Percentiles rank a stretch among this genome's conserved stretches.
These are phyloP conservation scores for Aspergillaceae sp. DNA, from an alignment of 2,329 filamentous ascomycete species.

Conservation along the genomic window DNA sequence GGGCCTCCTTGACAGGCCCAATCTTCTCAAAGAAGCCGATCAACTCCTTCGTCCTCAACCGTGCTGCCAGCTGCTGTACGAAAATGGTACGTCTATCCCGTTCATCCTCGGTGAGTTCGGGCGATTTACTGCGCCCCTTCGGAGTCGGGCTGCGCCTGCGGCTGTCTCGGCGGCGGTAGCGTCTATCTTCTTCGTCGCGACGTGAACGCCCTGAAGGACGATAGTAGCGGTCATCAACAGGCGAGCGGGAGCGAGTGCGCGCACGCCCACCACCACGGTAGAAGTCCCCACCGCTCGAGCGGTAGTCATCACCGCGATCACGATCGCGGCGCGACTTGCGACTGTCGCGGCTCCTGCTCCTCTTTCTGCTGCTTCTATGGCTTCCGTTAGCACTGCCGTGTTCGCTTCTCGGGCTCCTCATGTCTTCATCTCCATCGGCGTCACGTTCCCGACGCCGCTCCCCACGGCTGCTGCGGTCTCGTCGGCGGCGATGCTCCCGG, in stretches of 20 bases:
- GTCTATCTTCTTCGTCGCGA: conserved; percentile 41
- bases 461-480: conserved; percentile 47
- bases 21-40: conserved; percentile 94
- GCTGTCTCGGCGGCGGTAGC: conserved; percentile 43
- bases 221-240: conserved; percentile 52
- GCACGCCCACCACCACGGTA: conserved; percentile 58
- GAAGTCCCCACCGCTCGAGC: conserved; percentile 56
- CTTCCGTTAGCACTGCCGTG: conserved; percentile 59
- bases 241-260: conserved; percentile 64
- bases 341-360: conserved; percentile 69
- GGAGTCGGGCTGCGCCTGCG: conserved; percentile 38
- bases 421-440: conserved; percentile 48
- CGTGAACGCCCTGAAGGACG: conserved; percentile 41
- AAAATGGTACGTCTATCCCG: conserved; percentile 95
- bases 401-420: conserved; percentile 64
- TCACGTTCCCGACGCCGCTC: conserved; percentile 45
- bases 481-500: conserved; percentile 46
- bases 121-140: conserved; percentile 39
- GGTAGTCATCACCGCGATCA: conserved; percentile 42
- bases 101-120: conserved; percentile 85
- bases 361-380: conserved; percentile 73
- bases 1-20: conserved; percentile 88
- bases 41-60: conserved; percentile 82
- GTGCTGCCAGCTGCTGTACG: conserved; percentile 93
- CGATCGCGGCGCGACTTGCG: conserved; percentile 62